Percentiles rank a stretch among this genome's conserved stretches.
phyloP scores from a whole-genome alignment of 164 flowering plant species.

The Aristolochia californica region DNA sequence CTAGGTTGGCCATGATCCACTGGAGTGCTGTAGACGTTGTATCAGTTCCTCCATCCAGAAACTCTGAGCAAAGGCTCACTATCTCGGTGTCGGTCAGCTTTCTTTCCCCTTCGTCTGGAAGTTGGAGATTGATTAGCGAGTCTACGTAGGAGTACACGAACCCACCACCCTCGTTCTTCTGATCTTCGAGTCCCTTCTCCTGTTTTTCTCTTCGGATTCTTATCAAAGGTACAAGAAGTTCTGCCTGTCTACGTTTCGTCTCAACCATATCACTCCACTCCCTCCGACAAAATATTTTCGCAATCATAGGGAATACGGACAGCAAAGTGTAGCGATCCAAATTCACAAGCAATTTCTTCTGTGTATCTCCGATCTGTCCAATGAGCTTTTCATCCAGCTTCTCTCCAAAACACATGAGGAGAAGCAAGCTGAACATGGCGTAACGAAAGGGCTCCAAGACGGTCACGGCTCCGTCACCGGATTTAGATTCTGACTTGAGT shows the following conservation, averaged over 20 bases:
- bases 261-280: conserved; percentile 7
- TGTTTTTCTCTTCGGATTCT: too few species aligned
- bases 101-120: conserved; percentile 19
- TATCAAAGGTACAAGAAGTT: not conserved
- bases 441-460: conserved; percentile 18
- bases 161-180: not conserved
- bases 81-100: conserved; percentile 24
- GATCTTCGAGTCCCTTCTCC: not conserved
- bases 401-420: conserved; percentile 25
- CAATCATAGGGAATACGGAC: conserved; percentile 19
- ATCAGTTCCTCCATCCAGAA: conserved; percentile 25
- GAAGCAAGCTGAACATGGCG: conserved; percentile 12
- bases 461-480: conserved; percentile 31
- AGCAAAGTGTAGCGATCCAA: conserved; percentile 7
- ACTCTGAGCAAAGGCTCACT: conserved; percentile 26
- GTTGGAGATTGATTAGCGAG: conserved; percentile 9
- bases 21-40: conserved; percentile 22
- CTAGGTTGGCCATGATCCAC: conserved; percentile 29
- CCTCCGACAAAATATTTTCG: conserved; percentile 19
- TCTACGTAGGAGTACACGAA: conserved; percentile 7
- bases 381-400: conserved; percentile 16
- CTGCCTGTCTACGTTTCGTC: conserved; percentile 19
- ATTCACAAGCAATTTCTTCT: conserved; percentile 4
- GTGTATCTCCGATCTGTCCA: conserved; percentile 12
- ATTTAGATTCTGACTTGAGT: conserved; percentile 11